A percentile compares a stretch with the other conserved stretches of the same genome.
Conservation (phyloP, 2,329 filamentous ascomycete genomes). For the Myriosclerotinia scirpicola region DNA sequence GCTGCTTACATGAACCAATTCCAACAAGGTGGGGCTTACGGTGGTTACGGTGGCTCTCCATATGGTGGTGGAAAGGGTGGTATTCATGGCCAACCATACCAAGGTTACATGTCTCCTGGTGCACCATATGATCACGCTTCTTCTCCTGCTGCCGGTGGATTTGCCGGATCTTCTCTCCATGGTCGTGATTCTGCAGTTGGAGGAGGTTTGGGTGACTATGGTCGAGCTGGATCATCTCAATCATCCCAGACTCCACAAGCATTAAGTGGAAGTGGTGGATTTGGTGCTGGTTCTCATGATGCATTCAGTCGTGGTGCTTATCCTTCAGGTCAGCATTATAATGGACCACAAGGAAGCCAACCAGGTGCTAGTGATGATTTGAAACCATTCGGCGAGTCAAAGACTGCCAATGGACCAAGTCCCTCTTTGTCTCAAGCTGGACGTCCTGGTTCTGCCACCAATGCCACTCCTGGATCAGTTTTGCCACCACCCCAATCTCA, state of each 20-base stretch:
- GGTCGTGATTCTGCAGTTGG: slow-evolving; percentile 41
- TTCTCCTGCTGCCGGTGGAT: slow-evolving; percentile 40
- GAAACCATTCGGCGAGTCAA: slow-evolving; percentile 43
- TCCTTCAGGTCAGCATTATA: slow-evolving; percentile 41
- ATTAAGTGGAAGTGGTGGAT: slow-evolving; percentile 39
- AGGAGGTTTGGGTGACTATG: slow-evolving; percentile 41
- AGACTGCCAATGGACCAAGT: slow-evolving; percentile 41
- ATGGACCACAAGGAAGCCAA: slow-evolving; percentile 38
- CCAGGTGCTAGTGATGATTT: slow-evolving; percentile 40
- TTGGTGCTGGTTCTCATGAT: slow-evolving; percentile 39
- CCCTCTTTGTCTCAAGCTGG: slow-evolving; percentile 41
- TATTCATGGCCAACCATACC: slow-evolving; percentile 41
- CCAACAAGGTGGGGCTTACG: slow-evolving; percentile 44
- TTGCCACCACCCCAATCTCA: slow-evolving; percentile 41
- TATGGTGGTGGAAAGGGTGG: slow-evolving; percentile 41
- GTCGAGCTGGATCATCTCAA: slow-evolving; percentile 40
- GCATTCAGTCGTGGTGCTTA: slow-evolving; percentile 40
- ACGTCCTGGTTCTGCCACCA: slow-evolving; percentile 43
- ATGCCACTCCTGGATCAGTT: slow-evolving; percentile 38
- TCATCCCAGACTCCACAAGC: slow-evolving; percentile 39
- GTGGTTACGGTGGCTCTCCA: slow-evolving; percentile 42
- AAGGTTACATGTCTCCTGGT: slow-evolving; percentile 41
- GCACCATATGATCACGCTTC: slow-evolving; percentile 41
- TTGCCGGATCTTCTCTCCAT: slow-evolving; percentile 39
- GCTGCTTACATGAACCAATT: slow-evolving; percentile 58